A percentile compares a stretch with the other conserved stretches of the same genome.
These are phyloP conservation scores for Nitzschia inconspicua DNA, from an alignment of 108 stramenopile species.

Conservation along the genomic window DNA sequence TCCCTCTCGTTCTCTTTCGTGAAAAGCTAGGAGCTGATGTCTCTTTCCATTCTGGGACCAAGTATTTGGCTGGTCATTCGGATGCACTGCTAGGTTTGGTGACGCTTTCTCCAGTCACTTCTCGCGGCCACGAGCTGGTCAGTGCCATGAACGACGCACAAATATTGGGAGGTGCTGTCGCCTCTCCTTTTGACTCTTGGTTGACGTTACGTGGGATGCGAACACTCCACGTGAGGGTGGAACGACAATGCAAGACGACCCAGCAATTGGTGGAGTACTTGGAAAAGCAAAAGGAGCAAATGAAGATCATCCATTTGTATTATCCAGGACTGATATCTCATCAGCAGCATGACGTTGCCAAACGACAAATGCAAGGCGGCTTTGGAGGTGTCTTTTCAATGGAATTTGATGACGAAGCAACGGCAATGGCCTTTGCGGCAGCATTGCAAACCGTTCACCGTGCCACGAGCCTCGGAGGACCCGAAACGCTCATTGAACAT, in stretches of 20 bases:
- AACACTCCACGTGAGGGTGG: conserved; percentile 73
- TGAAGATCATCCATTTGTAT: conserved; percentile 29
- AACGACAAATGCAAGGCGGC: conserved; percentile 45
- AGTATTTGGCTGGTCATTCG: conserved; percentile 89
- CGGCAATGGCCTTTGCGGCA: conserved; percentile 80
- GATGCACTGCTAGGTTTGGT: conserved; percentile 78
- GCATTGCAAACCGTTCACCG: conserved; percentile 64
- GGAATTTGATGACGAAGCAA: conserved; percentile 60
- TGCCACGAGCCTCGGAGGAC: conserved; percentile 95
- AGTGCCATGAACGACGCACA: conserved; percentile 42
- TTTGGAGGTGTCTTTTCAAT: conserved; percentile 92
- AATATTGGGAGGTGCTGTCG: conserved; percentile 59
- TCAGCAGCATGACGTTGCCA: conserved; percentile 82
- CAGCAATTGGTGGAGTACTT: conserved; percentile 54
- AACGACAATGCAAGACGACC: conserved; percentile 68
- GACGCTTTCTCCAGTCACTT: conserved; percentile 58
- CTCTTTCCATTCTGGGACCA: conserved; percentile 82
- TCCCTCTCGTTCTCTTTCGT: neutral
- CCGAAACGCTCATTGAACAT: conserved; percentile 93
- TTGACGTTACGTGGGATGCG: conserved; percentile 83
- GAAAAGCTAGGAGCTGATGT: conserved; percentile 65
- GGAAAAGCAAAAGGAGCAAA: conserved; percentile 15
- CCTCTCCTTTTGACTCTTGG: conserved; percentile 86
- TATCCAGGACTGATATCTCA: conserved; percentile 91
- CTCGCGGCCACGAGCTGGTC: conserved; percentile 40